Evolutionary conservation across 768 basidiomycete genomes (phyloP).

Genomic region (Ramaria rubella): DNA sequence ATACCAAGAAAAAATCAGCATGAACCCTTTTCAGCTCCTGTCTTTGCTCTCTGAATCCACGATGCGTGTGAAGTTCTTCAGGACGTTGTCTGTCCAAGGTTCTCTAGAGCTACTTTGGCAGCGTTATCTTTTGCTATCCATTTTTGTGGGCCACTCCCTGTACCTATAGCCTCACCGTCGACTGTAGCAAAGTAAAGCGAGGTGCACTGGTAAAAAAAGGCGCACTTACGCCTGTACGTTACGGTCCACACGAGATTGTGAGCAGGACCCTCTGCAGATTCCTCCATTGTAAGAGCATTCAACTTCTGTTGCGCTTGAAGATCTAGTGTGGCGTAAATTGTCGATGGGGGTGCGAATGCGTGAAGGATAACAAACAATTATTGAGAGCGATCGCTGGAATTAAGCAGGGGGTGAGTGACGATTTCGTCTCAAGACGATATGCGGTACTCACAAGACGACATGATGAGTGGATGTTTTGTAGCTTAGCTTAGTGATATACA

Average conservation of each 20-base stretch:
- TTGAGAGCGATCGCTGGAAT: conserved; percentile 29
- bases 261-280: conserved; percentile 33
- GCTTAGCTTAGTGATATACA: background rate
- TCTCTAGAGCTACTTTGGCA: conserved; percentile 22
- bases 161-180: conserved; percentile 41
- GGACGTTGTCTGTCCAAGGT: conserved; percentile 14
- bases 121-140: conserved; percentile 30
- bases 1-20: too few species aligned
- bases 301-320: conserved; percentile 38
- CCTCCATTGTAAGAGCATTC: conserved; percentile 37
- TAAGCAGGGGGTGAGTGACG: background rate
- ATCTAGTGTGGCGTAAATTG: background rate
- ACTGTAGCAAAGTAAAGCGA: too few species aligned
- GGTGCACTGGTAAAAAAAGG: too few species aligned
- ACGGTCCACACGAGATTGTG: conserved; percentile 43
- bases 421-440: too few species aligned
- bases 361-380: conserved; percentile 37
- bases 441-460: background rate
- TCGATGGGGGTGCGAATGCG: background rate
- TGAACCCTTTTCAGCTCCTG: background rate
- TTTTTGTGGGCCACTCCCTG: conserved; percentile 39
- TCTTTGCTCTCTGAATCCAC: background rate
- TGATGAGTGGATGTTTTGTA: background rate
- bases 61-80: background rate
- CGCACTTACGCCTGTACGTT: conserved; percentile 52